Base-by-base conservation (phyloP, 2,329 filamentous ascomycete genomes). In the Neocatenulostroma microsporum region DNA sequence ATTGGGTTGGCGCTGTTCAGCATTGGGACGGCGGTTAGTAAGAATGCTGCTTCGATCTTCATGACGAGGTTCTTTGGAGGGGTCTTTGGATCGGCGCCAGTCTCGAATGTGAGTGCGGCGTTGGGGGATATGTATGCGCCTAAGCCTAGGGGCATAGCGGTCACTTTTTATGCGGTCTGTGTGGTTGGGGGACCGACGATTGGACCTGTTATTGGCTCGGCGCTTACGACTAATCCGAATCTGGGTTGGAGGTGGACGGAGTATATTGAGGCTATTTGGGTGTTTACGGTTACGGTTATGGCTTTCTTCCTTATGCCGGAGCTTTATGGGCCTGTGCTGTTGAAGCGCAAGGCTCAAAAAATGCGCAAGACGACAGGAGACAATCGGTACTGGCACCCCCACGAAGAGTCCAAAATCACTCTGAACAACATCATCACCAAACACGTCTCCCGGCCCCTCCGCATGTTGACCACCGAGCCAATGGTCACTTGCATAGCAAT, bases 401-500 rank as follows among this genome's bases (percentile, higher is more conserved):
- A 70, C 36, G 67, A 70, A 34, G 46, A 58, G 3, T 48, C 63
- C 30, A 62, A 64, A 36, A 51, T 72, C 21, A 60, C 61, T 34
- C 25, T 59, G 17, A 57, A 57, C 17, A 62, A 58, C 27, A 56
- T 66, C 41, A 40, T 67, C 12, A 66, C 59, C 6, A 68, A 68
- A 39, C 60, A 68, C 37, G 52, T 69, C 18, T 54, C 51, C 11
- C 60, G 64, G 1, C 64, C 66, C 0, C 31, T 68, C 3, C 47
- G 49, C 27, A 70, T 73, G 65, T 53, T 72, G 3, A 41, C 60
- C 12, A 68, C 62, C 1, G 66, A 72, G 41, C 67, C 68, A 0
- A 70, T 71, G 49, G 61, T 71, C 9, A 57, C 62, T 1, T 61
- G 57, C 24, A 64, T 70, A 20, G 74, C 79, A 0, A 50, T 84